Base-by-base conservation (phyloP, 2,329 filamentous ascomycete genomes). In the Epichloe coenophiala region DNA sequence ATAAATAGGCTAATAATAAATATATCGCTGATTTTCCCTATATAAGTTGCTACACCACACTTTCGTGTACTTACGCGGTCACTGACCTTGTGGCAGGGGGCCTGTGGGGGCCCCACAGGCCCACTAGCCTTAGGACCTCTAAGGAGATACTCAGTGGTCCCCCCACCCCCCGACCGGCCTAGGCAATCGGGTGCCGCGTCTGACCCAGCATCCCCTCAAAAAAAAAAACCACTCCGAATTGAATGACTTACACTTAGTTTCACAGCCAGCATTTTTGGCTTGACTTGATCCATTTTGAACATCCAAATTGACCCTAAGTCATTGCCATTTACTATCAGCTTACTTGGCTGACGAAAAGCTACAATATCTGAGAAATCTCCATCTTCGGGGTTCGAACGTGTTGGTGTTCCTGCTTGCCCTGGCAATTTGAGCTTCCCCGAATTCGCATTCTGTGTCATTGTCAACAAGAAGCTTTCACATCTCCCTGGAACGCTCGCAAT, bases 171-270 rank as follows among this genome's bases (percentile, higher is more conserved):
- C 11, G 19, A 21, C 40, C 40, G 40, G 40, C 40, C 40, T 42
- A 17, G 19, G 19, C 19, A 41, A 23, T 42, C 12, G 27, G 19
- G 40, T 21, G 40, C 19, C 17, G 40, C 42, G 15, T 45, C 15
- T 35, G 42, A 8, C 21, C 42, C 27, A 11, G 31, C 3, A 13
- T 19, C 21, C 15, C 19, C 21, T 15, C 27, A 19, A 11, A 33
- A 45, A n/a, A 27, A 44, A 33, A 31, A 35, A 8, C 12, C 12
- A 31, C 36, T n/a, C 9, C 31, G 8, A 17, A 45, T 46, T 43
- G 51, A 51, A 50, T 54, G 49, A 54, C 49, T 53, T 54, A 48
- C 27, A 45, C 35, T n/a, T 31, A 15, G 40, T 21, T 42, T 42
- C 40, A 27, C 23, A 6, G 4, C 19, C 23, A 27, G 6, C 4